phyloP scores from a whole-genome alignment of 1,284 basidiomycete species.

The Agroathelia rolfsii region DNA sequence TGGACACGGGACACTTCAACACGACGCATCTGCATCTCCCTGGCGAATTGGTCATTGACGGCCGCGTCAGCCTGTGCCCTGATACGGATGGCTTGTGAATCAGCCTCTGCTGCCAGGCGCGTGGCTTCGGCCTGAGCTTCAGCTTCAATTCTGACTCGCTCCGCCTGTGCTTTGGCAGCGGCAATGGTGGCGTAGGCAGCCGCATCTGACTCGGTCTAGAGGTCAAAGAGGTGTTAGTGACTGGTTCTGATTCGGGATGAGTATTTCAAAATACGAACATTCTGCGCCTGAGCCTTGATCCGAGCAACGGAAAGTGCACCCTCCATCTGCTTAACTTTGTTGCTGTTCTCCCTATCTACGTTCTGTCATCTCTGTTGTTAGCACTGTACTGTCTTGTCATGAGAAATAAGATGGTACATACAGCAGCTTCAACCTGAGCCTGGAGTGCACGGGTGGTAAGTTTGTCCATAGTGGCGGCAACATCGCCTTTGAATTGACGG shows the following conservation, averaged over 20 bases:
- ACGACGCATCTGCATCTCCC: slow-evolving; percentile 63
- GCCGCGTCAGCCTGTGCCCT: slow-evolving; percentile 53
- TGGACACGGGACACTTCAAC: slow-evolving; percentile 52
- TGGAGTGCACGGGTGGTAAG: slow-evolving; percentile 72
- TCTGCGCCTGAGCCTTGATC: slow-evolving; percentile 60
- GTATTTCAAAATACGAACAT: slow-evolving; percentile 29
- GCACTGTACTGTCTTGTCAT: neutral
- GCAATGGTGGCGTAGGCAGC: slow-evolving; percentile 65
- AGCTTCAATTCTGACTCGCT: slow-evolving; percentile 60
- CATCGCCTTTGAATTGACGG: slow-evolving; percentile 69
- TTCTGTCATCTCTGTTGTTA: slow-evolving; percentile 33
- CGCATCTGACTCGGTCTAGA: slow-evolving; percentile 57
- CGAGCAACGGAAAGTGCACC: slow-evolving; percentile 64
- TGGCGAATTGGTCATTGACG: slow-evolving; percentile 56
- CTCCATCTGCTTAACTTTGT: slow-evolving; percentile 76
- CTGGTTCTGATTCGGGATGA: neutral
- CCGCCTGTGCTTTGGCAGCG: slow-evolving; percentile 64
- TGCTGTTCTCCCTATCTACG: slow-evolving; percentile 75
- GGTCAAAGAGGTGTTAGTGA: slow-evolving; percentile 1
- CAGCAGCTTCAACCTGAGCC: slow-evolving; percentile 75
- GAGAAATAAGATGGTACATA: slow-evolving; percentile 23
- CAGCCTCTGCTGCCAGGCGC: slow-evolving; percentile 59
- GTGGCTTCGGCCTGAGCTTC: slow-evolving; percentile 66
- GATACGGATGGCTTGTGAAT: slow-evolving; percentile 56
- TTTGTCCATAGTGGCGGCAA: slow-evolving; percentile 75